Percentiles rank a stretch among this genome's conserved stretches.
Evolutionary conservation across 768 basidiomycete genomes (phyloP).

Genomic region (Hypholoma fasciculare): DNA sequence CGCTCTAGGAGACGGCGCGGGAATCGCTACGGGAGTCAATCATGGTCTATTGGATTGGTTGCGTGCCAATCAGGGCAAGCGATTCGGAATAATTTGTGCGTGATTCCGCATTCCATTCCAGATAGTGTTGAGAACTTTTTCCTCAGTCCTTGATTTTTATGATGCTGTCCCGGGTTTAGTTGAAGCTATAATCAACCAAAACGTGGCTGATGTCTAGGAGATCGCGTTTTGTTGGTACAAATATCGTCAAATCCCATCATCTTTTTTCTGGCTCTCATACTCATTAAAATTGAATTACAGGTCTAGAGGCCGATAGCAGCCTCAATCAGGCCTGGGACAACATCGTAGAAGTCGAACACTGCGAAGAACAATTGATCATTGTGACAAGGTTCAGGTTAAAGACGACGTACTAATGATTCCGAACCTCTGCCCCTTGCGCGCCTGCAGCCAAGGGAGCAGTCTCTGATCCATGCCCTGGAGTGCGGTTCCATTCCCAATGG

Average conservation of each 20-base stretch:
- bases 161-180: constrained; percentile 45
- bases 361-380: background rate
- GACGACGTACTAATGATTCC: constrained; percentile 44
- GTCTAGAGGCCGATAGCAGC: constrained; percentile 38
- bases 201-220: background rate
- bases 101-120: constrained; percentile 1
- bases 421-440: constrained; percentile 41
- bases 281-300: background rate
- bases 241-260: no score
- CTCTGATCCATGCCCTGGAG: constrained; percentile 43
- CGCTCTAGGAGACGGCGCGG: constrained; percentile 40
- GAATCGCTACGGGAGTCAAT: constrained; percentile 37
- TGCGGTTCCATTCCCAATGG: constrained; percentile 37
- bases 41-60: constrained; percentile 44
- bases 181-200: constrained; percentile 40
- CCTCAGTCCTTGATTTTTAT: constrained; percentile 49
- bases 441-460: constrained; percentile 42
- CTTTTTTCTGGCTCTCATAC: no score
- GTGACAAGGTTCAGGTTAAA: background rate
- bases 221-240: no score
- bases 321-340: constrained; percentile 45
- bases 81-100: constrained; percentile 49
- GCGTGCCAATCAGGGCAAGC: constrained; percentile 36
- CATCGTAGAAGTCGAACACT: constrained; percentile 53
- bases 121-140: background rate